A percentile compares a stretch with the other conserved stretches of the same genome.
phyloP scores from a whole-genome alignment of 202 grass and related monocot species.

The Panicum virgatum region DNA sequence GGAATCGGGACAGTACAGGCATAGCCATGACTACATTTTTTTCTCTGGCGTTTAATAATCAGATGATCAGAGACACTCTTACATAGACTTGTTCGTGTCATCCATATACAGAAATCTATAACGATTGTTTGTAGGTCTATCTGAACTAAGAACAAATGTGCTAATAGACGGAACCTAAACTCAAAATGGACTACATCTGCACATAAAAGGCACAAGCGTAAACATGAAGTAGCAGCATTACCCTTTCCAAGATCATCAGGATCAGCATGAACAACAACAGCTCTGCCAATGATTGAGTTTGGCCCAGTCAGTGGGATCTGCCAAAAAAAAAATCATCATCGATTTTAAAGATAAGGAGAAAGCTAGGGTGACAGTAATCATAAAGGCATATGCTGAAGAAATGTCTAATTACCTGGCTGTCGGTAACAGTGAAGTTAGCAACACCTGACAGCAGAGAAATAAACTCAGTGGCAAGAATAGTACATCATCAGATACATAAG shows the following conservation, averaged over 20 bases:
- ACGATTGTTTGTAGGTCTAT: not conserved
- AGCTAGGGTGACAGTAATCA: not conserved
- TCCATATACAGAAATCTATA: not conserved
- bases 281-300: constrained; percentile 54
- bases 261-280: constrained; percentile 60
- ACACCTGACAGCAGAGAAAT: constrained; percentile 48
- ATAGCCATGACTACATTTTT: not conserved
- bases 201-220: not conserved
- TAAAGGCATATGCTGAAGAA: not conserved
- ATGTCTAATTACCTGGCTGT: constrained; percentile 47
- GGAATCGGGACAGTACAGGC: not conserved
- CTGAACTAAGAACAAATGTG: not conserved
- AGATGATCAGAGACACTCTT: not conserved
- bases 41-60: not conserved
- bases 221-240: not conserved
- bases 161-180: not conserved
- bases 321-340: constrained; percentile 11
- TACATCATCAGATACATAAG: not conserved
- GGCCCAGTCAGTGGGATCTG: constrained; percentile 59
- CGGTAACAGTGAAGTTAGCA: constrained; percentile 52
- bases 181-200: not conserved
- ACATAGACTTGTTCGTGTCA: not conserved
- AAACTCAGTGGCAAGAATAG: not conserved
- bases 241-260: constrained; percentile 61
- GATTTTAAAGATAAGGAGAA: not conserved